phyloP scores from a whole-genome alignment of 2,329 filamentous ascomycete species.

The Calycina marina region DNA sequence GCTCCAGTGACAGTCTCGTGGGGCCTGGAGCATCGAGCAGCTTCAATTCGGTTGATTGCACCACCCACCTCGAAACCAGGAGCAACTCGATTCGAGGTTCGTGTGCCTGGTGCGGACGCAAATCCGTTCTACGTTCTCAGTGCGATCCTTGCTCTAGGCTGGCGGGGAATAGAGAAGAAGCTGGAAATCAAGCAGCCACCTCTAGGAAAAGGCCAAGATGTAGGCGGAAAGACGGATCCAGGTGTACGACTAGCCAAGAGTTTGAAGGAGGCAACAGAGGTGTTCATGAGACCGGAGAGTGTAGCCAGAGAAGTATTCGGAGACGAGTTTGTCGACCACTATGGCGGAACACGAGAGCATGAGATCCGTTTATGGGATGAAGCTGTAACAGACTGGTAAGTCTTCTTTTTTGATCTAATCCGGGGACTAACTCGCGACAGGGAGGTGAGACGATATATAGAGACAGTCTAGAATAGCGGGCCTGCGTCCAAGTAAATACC shows the following conservation, averaged over 20 bases:
- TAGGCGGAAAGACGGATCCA: constrained; percentile 55
- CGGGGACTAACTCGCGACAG: constrained; percentile 26
- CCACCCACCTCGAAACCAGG: constrained; percentile 75
- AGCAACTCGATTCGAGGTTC: constrained; percentile 82
- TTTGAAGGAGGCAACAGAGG: constrained; percentile 67
- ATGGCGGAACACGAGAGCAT: constrained; percentile 80
- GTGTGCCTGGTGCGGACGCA: constrained; percentile 85
- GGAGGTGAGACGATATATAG: constrained; percentile 67
- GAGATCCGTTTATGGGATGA: constrained; percentile 88
- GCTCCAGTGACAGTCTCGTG: constrained; percentile 94
- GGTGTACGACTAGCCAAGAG: constrained; percentile 71
- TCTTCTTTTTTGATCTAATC: constrained; percentile 16
- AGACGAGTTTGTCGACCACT: constrained; percentile 92
- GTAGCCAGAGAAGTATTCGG: constrained; percentile 90
- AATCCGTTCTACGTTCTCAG: constrained; percentile 81
- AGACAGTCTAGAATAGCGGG: constrained; percentile 38
- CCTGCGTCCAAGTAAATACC: background rate
- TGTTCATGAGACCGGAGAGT: constrained; percentile 65
- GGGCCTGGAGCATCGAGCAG: constrained; percentile 89
- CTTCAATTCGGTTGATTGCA: constrained; percentile 77
- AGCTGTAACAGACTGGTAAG: constrained; percentile 90
- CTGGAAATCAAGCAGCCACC: constrained; percentile 70
- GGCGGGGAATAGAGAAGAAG: constrained; percentile 86
- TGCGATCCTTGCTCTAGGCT: constrained; percentile 75
- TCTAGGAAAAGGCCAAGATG: constrained; percentile 70